Base-by-base conservation (phyloP, 768 basidiomycete genomes). In the Hysterangium stoloniferum region DNA sequence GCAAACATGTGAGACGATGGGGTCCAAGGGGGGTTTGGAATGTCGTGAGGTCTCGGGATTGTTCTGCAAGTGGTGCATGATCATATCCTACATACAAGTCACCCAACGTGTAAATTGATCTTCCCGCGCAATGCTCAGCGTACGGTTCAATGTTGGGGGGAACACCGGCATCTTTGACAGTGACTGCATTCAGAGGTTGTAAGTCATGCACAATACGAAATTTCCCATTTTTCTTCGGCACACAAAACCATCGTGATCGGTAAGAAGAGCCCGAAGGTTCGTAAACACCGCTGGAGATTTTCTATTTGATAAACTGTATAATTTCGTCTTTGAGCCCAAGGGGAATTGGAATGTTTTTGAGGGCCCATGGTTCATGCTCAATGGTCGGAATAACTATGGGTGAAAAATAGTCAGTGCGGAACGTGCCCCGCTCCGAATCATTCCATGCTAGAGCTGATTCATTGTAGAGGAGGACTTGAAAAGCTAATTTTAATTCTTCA, bases 331-430 rank as follows among this genome's bases (percentile, higher is more conserved):
- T 17, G 3, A 56, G 25, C 0, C 53, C 58, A 9, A 51, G 40
- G 3, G 58, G 56, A 25, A 58, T 52, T 1, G 35, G 52, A 12
- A 56, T 55, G 0, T 64, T 64, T 3, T 56, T 53, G 22, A 54
- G 47, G 6, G 61, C 52, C 68, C 68, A 71, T 0, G 67, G 68
- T 0, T 49, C 60, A 42, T 70, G 68, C 45, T 63, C 61, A 2
- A 69, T 66, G 6, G 58, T 66, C 0, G 68, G 69, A 6, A 70
- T 67, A 31, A 63, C 62, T 17, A 58, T 48, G 0, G 56, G 52
- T 0, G 64, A 63, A 34, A 57, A 69, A 52, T 61, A 70, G 13
- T 65, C 56, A 0, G 46, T 50, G 11, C 50, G 58, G 43, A 70
- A 69, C 0, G 48, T 61, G 3, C 70, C 70, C 2, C 58, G 48